These are phyloP conservation scores for Geranium brycei DNA, from an alignment of 345 rosid species.

Conservation along the genomic window DNA sequence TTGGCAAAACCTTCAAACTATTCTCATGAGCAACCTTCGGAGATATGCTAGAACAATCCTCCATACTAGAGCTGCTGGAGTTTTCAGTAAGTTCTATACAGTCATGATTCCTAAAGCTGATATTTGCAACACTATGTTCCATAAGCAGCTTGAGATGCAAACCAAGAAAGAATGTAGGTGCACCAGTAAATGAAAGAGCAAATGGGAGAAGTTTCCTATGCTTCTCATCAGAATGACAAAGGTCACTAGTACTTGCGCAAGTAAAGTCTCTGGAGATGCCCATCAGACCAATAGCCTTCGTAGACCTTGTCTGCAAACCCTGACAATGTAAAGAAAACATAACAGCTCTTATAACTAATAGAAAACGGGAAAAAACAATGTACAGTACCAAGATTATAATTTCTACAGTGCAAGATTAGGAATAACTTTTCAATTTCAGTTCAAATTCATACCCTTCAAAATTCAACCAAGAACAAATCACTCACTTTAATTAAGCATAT, in stretches of 20 bases:
- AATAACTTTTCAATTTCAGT: too few species aligned
- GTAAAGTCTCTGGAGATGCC: slow-evolving; percentile 23
- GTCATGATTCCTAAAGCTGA: slow-evolving; percentile 26
- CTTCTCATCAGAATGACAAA: slow-evolving; percentile 21
- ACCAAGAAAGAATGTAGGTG: slow-evolving; percentile 42
- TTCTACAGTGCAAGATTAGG: not conserved
- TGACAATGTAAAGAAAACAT: slow-evolving; percentile 18
- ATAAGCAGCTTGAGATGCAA: slow-evolving; percentile 61
- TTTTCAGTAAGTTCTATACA: slow-evolving; percentile 22
- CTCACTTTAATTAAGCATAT: slow-evolving; percentile 3
- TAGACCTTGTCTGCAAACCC: slow-evolving; percentile 35
- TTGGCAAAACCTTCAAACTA: slow-evolving; percentile 7
- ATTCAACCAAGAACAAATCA: not conserved
- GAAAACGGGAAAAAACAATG: not conserved
- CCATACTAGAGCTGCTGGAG: slow-evolving; percentile 17
- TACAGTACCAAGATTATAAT: not conserved
- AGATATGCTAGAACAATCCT: slow-evolving; percentile 14
- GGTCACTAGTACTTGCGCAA: slow-evolving; percentile 14
- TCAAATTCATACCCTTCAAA: not conserved
- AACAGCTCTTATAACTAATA: slow-evolving; percentile 6
- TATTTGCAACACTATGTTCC: slow-evolving; percentile 24
- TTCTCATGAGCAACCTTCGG: slow-evolving; percentile 15
- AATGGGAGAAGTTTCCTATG: slow-evolving; percentile 26
- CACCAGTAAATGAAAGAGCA: slow-evolving; percentile 42
- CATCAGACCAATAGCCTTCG: slow-evolving; percentile 20